Conservation (phyloP, 129 eudicot species). For the Ambrosia artemisiifolia region DNA sequence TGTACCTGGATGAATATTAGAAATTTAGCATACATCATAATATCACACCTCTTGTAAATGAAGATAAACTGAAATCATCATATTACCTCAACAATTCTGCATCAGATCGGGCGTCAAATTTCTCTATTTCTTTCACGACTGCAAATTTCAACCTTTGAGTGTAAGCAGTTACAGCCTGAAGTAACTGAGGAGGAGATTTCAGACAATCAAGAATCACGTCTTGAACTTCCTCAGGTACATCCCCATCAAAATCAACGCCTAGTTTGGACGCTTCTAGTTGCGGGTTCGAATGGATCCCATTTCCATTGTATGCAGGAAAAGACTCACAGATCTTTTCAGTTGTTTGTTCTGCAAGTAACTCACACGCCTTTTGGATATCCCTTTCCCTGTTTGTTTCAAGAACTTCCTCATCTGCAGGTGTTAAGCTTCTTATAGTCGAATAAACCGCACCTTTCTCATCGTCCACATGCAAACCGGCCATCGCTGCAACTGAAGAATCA, state of each 20-base stretch:
- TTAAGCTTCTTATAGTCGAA: conserved; percentile 37
- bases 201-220: conserved; percentile 52
- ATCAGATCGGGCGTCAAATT: conserved; percentile 20
- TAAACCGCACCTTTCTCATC: conserved; percentile 47
- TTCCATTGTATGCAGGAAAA: conserved; percentile 84
- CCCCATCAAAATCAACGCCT: conserved; percentile 21
- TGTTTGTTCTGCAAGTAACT: conserved; percentile 43
- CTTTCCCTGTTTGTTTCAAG: conserved; percentile 27
- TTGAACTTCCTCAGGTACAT: conserved; percentile 22
- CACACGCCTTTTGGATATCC: conserved; percentile 43
- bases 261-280: conserved; percentile 18
- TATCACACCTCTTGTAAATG: neutral
- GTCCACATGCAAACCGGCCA: conserved; percentile 36
- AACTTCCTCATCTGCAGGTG: conserved; percentile 9
- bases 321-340: conserved; percentile 22
- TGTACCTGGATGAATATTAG: conserved; percentile 54
- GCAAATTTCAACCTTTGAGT: conserved; percentile 27
- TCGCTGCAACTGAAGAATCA: conserved; percentile 28
- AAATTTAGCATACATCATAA: neutral
- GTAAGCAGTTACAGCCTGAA: conserved; percentile 24
- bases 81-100: conserved; percentile 28
- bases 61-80: neutral
- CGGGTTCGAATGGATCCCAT: conserved; percentile 42
- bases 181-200: conserved; percentile 26
- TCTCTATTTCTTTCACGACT: conserved; percentile 45